Evolutionary conservation across 2,329 filamentous ascomycete genomes (phyloP), one percentile per base, ranked within the genome.

Genomic region (Zalaria sp.): DNA sequence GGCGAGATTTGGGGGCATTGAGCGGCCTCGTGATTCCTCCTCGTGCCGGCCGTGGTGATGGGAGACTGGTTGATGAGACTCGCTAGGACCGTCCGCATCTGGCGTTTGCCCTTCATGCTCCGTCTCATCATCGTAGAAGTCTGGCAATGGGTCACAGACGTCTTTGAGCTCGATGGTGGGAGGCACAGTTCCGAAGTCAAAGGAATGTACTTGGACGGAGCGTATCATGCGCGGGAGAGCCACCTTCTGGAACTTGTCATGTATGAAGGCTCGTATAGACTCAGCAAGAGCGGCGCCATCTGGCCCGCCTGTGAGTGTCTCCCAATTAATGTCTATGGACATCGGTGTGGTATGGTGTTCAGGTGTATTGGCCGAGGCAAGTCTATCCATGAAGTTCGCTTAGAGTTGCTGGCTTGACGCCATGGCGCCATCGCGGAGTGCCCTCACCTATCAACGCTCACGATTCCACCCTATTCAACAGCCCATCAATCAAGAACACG

Each of bases 281-380:
- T 87, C 81, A 38, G 89, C 87, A 46, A 95, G 78, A 41, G 77
- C 83, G 49, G 79, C 73, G 43, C 91, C 89, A 62, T 96, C 89
- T 38, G 86, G 77, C 27, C 91, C 91, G 47, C 79, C 80, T 25
- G 89, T 96, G 57, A 96, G 76, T 47, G 82, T 83, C 56, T 91
- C 81, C 91, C 91, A 98, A 64, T 93, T 87, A 60, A 98, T 81
- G 58, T 96, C 88, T 68, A 98, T 89, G 52, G 91, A 96, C 91
- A 98, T 98, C 46, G 40, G 41, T 42, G 39, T 27, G 27, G 37
- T 9, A 28, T n/a, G 6, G 39, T 36, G 41, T 38, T 34, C 27
- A 32, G 31, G 35, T 18, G 43, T 41, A 36, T 32, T 25, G 4
- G 25, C 6, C 4, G 11, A 25, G 26, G 38, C 34, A 38, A 29